Conservation (phyloP, 2,329 filamentous ascomycete species). For the Fonsecaea nubica region DNA sequence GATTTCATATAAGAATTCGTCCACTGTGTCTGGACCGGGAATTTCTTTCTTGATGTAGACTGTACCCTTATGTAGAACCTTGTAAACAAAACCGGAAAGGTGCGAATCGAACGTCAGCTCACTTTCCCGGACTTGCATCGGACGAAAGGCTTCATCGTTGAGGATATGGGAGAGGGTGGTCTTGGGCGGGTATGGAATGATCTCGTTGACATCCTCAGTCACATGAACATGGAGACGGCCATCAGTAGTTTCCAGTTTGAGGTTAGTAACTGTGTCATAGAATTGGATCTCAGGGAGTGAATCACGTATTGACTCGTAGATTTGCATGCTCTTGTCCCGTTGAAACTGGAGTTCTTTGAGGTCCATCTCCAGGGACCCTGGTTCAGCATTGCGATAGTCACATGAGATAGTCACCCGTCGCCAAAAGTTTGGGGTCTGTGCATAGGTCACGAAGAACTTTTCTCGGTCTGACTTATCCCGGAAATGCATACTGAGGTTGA, state of each 20-base stretch:
- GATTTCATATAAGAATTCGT: constrained; percentile 97
- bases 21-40: constrained; percentile 89
- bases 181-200: constrained; percentile 80
- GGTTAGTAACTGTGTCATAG: constrained; percentile 92
- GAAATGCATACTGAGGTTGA: constrained; percentile 98
- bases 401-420: constrained; percentile 89
- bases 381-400: constrained; percentile 82
- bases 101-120: constrained; percentile 87
- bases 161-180: constrained; percentile 75
- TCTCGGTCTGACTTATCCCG: constrained; percentile 89
- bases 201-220: constrained; percentile 95
- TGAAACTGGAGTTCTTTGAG: constrained; percentile 79
- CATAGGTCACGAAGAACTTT: constrained; percentile 97
- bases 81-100: constrained; percentile 97
- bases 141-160: constrained; percentile 55
- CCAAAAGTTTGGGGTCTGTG: constrained; percentile 79
- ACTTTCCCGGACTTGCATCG: constrained; percentile 67
- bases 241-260: constrained; percentile 88
- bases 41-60: constrained; percentile 97
- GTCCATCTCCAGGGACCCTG: constrained; percentile 84
- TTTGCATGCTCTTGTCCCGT: constrained; percentile 87
- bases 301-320: constrained; percentile 93
- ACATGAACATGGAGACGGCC: constrained; percentile 93
- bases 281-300: constrained; percentile 94
- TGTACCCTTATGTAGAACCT: constrained; percentile 72